Conservation (phyloP, 345 rosid species). For the Citrus unshiu region DNA sequence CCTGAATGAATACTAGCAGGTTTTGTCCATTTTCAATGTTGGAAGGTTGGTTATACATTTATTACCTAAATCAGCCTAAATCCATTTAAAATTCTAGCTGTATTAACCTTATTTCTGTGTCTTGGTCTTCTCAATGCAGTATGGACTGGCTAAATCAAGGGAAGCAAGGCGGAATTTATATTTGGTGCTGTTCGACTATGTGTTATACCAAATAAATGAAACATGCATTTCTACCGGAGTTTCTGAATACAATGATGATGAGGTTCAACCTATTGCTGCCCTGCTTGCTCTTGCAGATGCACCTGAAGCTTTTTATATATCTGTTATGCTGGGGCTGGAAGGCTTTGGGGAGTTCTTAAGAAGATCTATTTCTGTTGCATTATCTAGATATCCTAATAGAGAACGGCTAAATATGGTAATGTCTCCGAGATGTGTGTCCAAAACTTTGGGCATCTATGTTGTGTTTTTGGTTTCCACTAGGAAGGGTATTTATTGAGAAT, state of each 20-base stretch:
- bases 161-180: constrained; percentile 89
- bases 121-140: constrained; percentile 48
- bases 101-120: background rate
- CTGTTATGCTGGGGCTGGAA: constrained; percentile 93
- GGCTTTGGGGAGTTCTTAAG: constrained; percentile 94
- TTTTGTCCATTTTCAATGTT: background rate
- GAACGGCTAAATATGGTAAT: constrained; percentile 82
- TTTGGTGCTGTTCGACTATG: constrained; percentile 84
- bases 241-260: constrained; percentile 81
- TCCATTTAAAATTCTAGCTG: background rate
- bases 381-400: constrained; percentile 81
- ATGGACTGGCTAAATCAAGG: constrained; percentile 77
- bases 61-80: background rate
- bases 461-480: background rate
- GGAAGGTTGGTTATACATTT: background rate
- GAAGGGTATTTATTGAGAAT: background rate
- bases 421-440: background rate
- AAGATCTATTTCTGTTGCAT: constrained; percentile 75
- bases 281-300: constrained; percentile 86
- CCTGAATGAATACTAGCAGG: background rate
- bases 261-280: constrained; percentile 77
- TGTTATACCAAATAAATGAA: constrained; percentile 82
- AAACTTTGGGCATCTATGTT: background rate
- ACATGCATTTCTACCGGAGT: constrained; percentile 69
- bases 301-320: constrained; percentile 91